Evolutionary conservation across 345 rosid species (phyloP).

Genomic region (Geranium brycei): DNA sequence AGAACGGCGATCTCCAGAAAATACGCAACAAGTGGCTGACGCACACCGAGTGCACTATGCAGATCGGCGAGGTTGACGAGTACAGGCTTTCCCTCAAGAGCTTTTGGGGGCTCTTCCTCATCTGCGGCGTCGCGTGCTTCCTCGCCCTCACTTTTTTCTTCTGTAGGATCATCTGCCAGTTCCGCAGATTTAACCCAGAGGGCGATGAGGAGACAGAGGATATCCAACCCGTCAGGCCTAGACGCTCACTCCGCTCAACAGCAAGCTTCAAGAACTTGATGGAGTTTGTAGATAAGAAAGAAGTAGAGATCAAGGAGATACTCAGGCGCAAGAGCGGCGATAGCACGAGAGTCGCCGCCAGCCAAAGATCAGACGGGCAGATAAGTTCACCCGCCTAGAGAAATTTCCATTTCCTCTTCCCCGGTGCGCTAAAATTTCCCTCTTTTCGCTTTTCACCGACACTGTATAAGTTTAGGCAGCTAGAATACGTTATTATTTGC

Average conservation of each 20-base stretch:
- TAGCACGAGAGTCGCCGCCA: slow-evolving; percentile 23
- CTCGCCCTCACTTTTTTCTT: slow-evolving; percentile 41
- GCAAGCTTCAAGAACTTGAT: slow-evolving; percentile 38
- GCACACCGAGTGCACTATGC: slow-evolving; percentile 30
- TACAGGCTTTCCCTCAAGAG: slow-evolving; percentile 50
- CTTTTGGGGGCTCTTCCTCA: slow-evolving; percentile 89
- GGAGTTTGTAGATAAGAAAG: slow-evolving; percentile 48
- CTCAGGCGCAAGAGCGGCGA: slow-evolving; percentile 37
- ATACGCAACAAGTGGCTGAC: slow-evolving; percentile 73
- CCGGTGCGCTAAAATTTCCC: no score
- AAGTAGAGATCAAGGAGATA: slow-evolving; percentile 37
- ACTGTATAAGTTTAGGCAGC: background rate
- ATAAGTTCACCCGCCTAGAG: slow-evolving; percentile 19
- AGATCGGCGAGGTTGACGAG: slow-evolving; percentile 19
- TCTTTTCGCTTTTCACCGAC: no score
- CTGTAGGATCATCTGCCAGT: slow-evolving; percentile 45
- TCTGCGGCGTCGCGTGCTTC: slow-evolving; percentile 54
- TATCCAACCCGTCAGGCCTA: background rate
- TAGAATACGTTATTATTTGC: background rate
- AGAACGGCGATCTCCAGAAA: slow-evolving; percentile 71
- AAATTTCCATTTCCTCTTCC: background rate
- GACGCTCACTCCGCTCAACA: slow-evolving; percentile 1
- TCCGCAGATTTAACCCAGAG: slow-evolving; percentile 37
- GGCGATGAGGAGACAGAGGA: slow-evolving; percentile 21
- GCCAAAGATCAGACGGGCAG: slow-evolving; percentile 25